These are phyloP conservation scores for Catunica adiposa DNA, from an alignment of 2,329 filamentous ascomycete genomes.

Conservation along the genomic window DNA sequence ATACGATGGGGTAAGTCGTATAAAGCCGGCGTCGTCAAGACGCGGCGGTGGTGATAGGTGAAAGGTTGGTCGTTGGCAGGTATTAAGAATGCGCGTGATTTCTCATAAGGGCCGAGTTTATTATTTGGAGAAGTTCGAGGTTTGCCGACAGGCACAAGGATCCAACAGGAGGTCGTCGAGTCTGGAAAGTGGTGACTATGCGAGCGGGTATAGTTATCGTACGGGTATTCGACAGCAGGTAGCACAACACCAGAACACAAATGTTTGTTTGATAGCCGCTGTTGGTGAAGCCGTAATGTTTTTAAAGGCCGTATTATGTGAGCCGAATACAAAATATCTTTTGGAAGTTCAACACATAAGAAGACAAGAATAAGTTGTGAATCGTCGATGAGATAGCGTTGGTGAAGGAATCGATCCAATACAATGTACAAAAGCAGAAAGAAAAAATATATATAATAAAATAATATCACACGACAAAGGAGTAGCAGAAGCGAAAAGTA, in stretches of 20 bases:
- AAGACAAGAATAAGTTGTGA: too few species aligned
- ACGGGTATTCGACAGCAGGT: neutral
- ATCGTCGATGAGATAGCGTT: too few species aligned
- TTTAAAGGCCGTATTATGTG: too few species aligned
- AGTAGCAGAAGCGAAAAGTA: neutral
- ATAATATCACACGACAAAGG: neutral
- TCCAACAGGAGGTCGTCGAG: neutral
- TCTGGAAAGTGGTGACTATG: neutral
- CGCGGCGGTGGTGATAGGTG: constrained; percentile 21
- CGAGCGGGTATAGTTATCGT: neutral
- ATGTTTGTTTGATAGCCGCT: neutral
- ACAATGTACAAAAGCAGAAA: neutral
- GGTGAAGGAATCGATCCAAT: too few species aligned
- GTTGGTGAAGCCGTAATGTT: neutral
- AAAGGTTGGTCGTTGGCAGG: neutral
- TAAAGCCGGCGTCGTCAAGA: constrained; percentile 29
- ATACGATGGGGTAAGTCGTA: neutral
- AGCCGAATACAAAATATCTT: too few species aligned
- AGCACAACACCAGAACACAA: neutral
- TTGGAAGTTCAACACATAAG: too few species aligned
- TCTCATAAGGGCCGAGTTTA: too few species aligned
- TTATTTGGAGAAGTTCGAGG: too few species aligned
- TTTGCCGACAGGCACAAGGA: neutral
- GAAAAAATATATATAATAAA: constrained; percentile 1
- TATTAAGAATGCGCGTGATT: too few species aligned